These are phyloP conservation scores for Cyclanthera cordifolia DNA, from an alignment of 306 rosid genomes.

Conservation along the genomic window DNA sequence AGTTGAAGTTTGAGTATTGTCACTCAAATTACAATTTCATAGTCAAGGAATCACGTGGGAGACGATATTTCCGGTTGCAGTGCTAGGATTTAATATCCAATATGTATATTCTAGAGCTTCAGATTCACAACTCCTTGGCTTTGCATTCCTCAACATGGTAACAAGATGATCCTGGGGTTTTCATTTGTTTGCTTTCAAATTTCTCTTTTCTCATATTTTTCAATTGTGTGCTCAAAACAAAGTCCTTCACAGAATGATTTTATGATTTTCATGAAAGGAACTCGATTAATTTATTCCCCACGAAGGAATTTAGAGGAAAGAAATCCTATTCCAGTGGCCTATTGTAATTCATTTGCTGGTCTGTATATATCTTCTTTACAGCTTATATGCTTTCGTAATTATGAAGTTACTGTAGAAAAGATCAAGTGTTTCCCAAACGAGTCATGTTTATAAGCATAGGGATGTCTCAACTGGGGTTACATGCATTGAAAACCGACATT, in stretches of 20 bases:
- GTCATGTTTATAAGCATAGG: constrained; percentile 18
- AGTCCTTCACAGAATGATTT: neutral
- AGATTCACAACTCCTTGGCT: neutral
- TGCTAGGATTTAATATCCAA: neutral
- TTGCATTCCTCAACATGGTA: constrained; percentile 3
- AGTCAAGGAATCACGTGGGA: neutral
- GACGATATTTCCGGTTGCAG: neutral
- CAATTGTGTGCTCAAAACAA: neutral
- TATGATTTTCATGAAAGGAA: neutral
- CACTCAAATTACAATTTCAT: neutral
- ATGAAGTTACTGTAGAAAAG: constrained; percentile 10
- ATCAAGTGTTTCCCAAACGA: constrained; percentile 3
- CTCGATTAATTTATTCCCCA: neutral
- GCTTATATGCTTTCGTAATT: constrained; percentile 9
- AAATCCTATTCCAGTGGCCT: neutral
- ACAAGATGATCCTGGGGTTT: neutral
- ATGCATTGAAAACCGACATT: constrained; percentile 15
- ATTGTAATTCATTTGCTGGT: constrained; percentile 5
- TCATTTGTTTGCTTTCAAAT: neutral
- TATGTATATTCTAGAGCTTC: neutral
- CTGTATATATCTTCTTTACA: constrained; percentile 10
- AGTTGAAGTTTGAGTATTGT: neutral
- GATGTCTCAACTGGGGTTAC: constrained; percentile 15
- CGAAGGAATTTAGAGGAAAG: neutral
- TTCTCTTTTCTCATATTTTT: neutral